phyloP scores from a whole-genome alignment of 2,329 filamentous ascomycete species.

The Colletotrichum abscissum region DNA sequence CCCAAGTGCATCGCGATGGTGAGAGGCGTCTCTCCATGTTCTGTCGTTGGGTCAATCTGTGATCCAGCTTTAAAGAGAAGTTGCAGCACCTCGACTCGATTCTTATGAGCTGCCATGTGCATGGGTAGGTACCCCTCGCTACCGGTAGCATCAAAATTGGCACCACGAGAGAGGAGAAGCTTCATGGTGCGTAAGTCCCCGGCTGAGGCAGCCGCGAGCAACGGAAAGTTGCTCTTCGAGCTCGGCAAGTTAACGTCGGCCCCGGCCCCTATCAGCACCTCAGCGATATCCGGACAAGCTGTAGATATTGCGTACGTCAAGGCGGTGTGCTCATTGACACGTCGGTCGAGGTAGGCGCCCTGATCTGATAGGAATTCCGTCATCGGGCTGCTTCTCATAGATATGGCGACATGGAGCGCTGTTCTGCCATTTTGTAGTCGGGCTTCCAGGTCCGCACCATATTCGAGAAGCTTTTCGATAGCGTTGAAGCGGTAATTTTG shows the following conservation, averaged over 20 bases:
- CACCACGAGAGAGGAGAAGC: slow-evolving; percentile 36
- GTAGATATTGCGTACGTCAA: slow-evolving; percentile 39
- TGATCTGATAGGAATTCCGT: slow-evolving; percentile 39
- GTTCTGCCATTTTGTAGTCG: slow-evolving; percentile 37
- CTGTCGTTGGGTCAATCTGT: slow-evolving; percentile 37
- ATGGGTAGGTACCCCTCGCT: slow-evolving; percentile 38
- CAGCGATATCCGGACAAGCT: slow-evolving; percentile 40
- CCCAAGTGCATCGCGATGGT: slow-evolving; percentile 38
- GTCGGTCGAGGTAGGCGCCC: slow-evolving; percentile 37
- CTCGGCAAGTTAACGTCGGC: slow-evolving; percentile 36
- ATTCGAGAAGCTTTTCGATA: slow-evolving; percentile 35
- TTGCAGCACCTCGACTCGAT: slow-evolving; percentile 37
- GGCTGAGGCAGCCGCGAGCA: slow-evolving; percentile 59
- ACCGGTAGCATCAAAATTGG: slow-evolving; percentile 32
- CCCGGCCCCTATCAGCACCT: slow-evolving; percentile 36
- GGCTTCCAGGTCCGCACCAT: slow-evolving; percentile 39
- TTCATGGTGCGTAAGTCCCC: slow-evolving; percentile 47
- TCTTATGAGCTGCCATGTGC: slow-evolving; percentile 40
- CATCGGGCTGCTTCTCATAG: slow-evolving; percentile 35
- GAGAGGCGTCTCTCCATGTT: slow-evolving; percentile 40
- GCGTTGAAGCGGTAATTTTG: slow-evolving; percentile 28
- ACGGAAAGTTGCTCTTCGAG: slow-evolving; percentile 36
- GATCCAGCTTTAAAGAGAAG: slow-evolving; percentile 39
- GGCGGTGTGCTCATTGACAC: slow-evolving; percentile 37
- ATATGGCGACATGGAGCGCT: slow-evolving; percentile 39